Evolutionary conservation across 441 rosid species (phyloP).

Genomic region (Gossypium trilobum): DNA sequence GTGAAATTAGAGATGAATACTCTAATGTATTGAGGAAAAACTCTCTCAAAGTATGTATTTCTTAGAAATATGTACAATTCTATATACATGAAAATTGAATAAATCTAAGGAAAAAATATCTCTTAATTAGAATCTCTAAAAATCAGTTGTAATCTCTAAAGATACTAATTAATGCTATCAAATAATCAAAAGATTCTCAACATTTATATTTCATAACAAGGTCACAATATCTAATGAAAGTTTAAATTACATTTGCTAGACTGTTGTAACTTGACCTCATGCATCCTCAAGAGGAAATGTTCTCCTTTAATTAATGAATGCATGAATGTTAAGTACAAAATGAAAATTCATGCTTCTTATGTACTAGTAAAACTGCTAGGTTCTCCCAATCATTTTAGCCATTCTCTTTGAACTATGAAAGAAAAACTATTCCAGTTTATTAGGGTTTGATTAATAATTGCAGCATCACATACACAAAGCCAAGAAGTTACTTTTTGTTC

Average conservation of each 20-base stretch:
- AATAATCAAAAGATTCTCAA: too few species aligned
- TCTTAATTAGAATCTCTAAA: too few species aligned
- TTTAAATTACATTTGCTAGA: background rate
- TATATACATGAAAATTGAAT: too few species aligned
- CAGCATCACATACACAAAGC: background rate
- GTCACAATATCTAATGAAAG: background rate
- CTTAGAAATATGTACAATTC: too few species aligned
- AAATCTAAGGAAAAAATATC: too few species aligned
- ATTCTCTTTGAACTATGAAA: background rate
- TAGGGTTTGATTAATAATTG: background rate
- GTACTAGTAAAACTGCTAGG: background rate
- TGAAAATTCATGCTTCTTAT: background rate
- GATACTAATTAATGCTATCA: too few species aligned
- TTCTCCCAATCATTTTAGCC: background rate
- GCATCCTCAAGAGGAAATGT: background rate
- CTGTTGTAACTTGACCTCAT: background rate
- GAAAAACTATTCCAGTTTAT: background rate
- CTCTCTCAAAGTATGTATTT: too few species aligned
- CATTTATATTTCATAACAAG: background rate
- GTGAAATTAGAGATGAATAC: too few species aligned
- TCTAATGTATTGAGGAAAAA: too few species aligned
- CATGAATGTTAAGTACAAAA: background rate
- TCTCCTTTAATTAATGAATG: background rate
- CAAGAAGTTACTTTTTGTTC: background rate
- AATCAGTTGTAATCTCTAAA: too few species aligned